Evolutionary conservation across 192 early-diverging fungal genomes (phyloP).

Genomic region (Gamsiella multidivaricata): DNA sequence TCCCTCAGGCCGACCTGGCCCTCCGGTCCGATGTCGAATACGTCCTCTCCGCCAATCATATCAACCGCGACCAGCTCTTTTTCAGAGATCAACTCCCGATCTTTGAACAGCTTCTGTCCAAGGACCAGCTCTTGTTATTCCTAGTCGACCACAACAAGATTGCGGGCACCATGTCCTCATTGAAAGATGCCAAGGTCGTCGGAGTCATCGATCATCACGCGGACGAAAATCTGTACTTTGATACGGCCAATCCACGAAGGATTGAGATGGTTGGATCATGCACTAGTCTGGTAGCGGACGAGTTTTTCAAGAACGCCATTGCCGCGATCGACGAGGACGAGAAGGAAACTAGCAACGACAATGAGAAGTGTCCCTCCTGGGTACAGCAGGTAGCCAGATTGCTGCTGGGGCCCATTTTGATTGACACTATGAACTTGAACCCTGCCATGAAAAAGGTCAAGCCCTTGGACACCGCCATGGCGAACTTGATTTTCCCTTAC

Average conservation of each 20-base stretch:
- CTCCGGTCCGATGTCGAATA: constrained; percentile 72
- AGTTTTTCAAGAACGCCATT: constrained; percentile 44
- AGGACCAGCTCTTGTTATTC: constrained; percentile 51
- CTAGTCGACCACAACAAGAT: constrained; percentile 80
- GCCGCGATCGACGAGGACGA: constrained; percentile 1
- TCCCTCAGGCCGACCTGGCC: constrained; percentile 67
- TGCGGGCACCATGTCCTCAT: constrained; percentile 32
- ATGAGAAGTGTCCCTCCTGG: constrained; percentile 9
- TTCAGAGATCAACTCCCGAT: constrained; percentile 59
- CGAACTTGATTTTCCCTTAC: constrained; percentile 54
- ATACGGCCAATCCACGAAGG: constrained; percentile 54
- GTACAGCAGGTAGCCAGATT: constrained; percentile 56
- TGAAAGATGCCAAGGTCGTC: constrained; percentile 47
- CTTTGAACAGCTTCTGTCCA: neutral
- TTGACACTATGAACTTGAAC: constrained; percentile 73
- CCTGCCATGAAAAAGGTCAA: constrained; percentile 57
- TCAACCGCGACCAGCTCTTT: constrained; percentile 54
- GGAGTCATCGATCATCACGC: constrained; percentile 79
- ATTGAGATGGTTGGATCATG: constrained; percentile 73
- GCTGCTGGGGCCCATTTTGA: constrained; percentile 70
- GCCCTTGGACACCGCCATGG: constrained; percentile 59
- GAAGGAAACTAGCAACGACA: neutral
- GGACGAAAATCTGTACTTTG: constrained; percentile 65
- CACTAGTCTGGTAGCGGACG: constrained; percentile 60
- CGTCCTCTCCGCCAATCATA: constrained; percentile 53